Conservation (phyloP, 2,329 filamentous ascomycete genomes). For the Fusarium vanettenii region DNA sequence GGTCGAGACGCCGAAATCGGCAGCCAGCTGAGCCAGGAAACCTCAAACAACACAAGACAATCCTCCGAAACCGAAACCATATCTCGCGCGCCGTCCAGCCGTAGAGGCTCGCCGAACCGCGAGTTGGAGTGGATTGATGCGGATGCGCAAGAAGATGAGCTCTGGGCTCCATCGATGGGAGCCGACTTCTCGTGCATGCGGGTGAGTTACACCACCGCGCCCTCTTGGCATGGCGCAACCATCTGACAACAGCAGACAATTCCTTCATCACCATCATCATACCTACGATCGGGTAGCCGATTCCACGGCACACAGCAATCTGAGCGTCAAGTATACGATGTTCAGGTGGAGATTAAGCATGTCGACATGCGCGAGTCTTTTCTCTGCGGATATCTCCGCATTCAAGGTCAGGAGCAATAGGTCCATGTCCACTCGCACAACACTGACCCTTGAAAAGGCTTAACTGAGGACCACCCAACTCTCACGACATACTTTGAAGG, state of each 20-base stretch:
- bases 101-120: constrained; percentile 27
- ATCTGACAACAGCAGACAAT: constrained; percentile 65
- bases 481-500: constrained; percentile 98
- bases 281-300: constrained; percentile 85
- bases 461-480: constrained; percentile 97
- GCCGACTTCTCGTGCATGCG: constrained; percentile 51
- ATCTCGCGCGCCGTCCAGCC: constrained; percentile 20
- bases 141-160: constrained; percentile 45
- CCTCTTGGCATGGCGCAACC: constrained; percentile 1
- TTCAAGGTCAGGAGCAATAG: constrained; percentile 77
- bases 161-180: constrained; percentile 52
- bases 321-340: constrained; percentile 91
- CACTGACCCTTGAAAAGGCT: constrained; percentile 64
- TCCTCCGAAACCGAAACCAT: constrained; percentile 32
- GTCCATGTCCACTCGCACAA: neutral
- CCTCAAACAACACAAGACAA: constrained; percentile 33
- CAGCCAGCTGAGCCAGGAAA: constrained; percentile 37
- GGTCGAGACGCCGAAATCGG: constrained; percentile 41
- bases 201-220: constrained; percentile 43
- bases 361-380: constrained; percentile 95
- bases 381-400: constrained; percentile 92
- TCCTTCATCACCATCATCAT: constrained; percentile 85
- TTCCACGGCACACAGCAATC: constrained; percentile 94
- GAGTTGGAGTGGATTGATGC: constrained; percentile 40
- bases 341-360: constrained; percentile 96